These are phyloP conservation scores for Picea mariana DNA, from an alignment of 83 land plant genomes.

Conservation along the genomic window DNA sequence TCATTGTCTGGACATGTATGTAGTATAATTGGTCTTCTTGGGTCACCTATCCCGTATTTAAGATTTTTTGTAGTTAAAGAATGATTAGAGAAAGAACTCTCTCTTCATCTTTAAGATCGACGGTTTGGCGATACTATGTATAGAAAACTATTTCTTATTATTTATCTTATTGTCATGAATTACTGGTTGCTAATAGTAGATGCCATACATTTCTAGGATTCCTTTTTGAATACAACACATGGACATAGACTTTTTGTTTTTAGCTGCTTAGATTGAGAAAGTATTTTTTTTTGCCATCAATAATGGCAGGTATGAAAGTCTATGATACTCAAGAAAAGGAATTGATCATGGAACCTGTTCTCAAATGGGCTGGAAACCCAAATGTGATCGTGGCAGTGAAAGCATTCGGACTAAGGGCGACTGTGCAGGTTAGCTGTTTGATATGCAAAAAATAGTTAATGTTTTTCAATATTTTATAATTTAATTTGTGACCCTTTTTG, in stretches of 20 bases:
- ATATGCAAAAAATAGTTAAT: slow-evolving; percentile 2
- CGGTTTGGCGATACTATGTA: too few species aligned
- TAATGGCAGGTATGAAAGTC: slow-evolving; percentile 76
- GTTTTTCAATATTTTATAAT: neutral
- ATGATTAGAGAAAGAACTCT: too few species aligned
- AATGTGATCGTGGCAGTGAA: slow-evolving; percentile 74
- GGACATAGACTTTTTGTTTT: neutral
- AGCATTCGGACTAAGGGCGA: slow-evolving; percentile 86
- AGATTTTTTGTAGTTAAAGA: too few species aligned
- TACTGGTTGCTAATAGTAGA: neutral
- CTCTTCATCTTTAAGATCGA: too few species aligned
- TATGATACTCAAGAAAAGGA: slow-evolving; percentile 85
- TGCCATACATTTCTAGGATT: neutral
- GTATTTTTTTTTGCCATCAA: neutral
- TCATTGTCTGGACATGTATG: too few species aligned
- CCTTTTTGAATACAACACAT: slow-evolving; percentile 2
- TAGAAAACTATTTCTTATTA: too few species aligned
- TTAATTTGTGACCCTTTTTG: neutral
- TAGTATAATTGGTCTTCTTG: too few species aligned
- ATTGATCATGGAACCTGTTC: slow-evolving; percentile 78
- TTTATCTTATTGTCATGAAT: too few species aligned
- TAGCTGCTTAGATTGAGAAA: neutral
- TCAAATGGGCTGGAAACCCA: slow-evolving; percentile 95
- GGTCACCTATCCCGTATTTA: too few species aligned
- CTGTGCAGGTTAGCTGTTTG: slow-evolving; percentile 64